Conservation (phyloP, 495 filamentous ascomycete species). For the Clohesyomyces aquaticus region DNA sequence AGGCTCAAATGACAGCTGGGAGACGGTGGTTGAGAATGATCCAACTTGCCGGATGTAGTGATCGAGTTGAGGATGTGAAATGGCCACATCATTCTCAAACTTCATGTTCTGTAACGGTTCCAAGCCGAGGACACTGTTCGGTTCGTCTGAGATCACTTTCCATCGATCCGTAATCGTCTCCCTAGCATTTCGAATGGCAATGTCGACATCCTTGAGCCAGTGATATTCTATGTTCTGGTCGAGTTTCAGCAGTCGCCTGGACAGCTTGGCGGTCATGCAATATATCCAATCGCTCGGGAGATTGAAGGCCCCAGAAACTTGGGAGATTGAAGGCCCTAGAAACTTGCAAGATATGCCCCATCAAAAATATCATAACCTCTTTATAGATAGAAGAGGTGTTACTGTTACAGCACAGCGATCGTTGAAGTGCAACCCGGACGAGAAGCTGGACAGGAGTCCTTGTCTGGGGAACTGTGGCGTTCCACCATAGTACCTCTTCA, state of each 20-base stretch:
- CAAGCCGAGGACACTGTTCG: too few species aligned
- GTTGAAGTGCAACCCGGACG: neutral
- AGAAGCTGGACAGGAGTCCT: neutral
- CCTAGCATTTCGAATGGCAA: conserved; percentile 26
- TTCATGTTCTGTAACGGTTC: too few species aligned
- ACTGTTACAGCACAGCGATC: neutral
- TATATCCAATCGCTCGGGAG: conserved; percentile 46
- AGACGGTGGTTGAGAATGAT: too few species aligned
- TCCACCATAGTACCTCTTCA: conserved; percentile 60
- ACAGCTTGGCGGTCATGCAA: conserved; percentile 29
- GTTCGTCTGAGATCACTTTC: too few species aligned
- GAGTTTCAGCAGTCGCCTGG: conserved; percentile 18
- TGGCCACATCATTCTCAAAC: too few species aligned
- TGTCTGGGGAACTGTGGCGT: conserved; percentile 53
- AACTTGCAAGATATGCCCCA: neutral
- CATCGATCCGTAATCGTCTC: too few species aligned
- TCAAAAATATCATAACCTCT: neutral
- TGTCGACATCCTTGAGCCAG: conserved; percentile 58
- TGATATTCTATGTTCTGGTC: conserved; percentile 32
- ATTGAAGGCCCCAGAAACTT: too few species aligned
- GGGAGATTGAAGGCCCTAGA: too few species aligned
- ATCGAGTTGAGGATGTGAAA: too few species aligned
- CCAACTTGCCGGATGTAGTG: too few species aligned
- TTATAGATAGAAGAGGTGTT: neutral
- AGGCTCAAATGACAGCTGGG: too few species aligned